A percentile compares a stretch with the other conserved stretches of the same genome.
These are phyloP conservation scores for Candida sp. DNA, from an alignment of 1,139 yeast genomes.

Conservation along the genomic window DNA sequence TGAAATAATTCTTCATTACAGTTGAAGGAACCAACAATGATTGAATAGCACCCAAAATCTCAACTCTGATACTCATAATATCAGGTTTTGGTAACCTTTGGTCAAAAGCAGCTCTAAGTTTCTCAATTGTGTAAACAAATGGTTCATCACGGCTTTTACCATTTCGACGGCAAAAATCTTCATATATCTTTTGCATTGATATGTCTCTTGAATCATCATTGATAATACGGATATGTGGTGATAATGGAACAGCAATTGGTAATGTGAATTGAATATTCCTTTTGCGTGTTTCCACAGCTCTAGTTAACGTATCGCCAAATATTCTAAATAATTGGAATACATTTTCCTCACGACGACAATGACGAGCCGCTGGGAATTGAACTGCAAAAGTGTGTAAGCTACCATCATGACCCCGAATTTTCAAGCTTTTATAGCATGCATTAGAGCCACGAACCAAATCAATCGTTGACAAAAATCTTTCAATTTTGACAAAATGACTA, in stretches of 20 bases:
- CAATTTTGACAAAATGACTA: slow-evolving; percentile 86
- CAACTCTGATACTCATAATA: slow-evolving; percentile 82
- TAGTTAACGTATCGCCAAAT: slow-evolving; percentile 74
- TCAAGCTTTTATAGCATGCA: slow-evolving; percentile 87
- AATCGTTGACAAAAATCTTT: slow-evolving; percentile 84
- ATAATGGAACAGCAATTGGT: slow-evolving; percentile 90
- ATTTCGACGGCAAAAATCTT: slow-evolving; percentile 73
- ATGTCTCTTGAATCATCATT: slow-evolving; percentile 78
- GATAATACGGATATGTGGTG: slow-evolving; percentile 91
- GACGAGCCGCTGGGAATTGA: slow-evolving; percentile 97
- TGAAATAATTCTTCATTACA: slow-evolving; percentile 66
- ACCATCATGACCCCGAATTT: slow-evolving; percentile 94
- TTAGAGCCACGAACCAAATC: slow-evolving; percentile 89
- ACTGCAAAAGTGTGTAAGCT: slow-evolving; percentile 90
- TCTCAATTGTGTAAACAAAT: slow-evolving; percentile 79
- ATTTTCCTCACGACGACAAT: slow-evolving; percentile 94
- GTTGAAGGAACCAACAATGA: slow-evolving; percentile 83
- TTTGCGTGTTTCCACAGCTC: slow-evolving; percentile 84
- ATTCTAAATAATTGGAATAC: slow-evolving; percentile 89
- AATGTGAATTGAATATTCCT: slow-evolving; percentile 83
- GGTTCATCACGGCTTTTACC: slow-evolving; percentile 88
- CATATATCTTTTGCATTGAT: slow-evolving; percentile 81
- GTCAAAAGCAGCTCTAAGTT: slow-evolving; percentile 89
- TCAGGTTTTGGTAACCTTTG: slow-evolving; percentile 93
- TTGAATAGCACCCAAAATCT: slow-evolving; percentile 87